Evolutionary conservation across 2,329 filamentous ascomycete species (phyloP).

Genomic region (Colletotrichum coccodes): DNA sequence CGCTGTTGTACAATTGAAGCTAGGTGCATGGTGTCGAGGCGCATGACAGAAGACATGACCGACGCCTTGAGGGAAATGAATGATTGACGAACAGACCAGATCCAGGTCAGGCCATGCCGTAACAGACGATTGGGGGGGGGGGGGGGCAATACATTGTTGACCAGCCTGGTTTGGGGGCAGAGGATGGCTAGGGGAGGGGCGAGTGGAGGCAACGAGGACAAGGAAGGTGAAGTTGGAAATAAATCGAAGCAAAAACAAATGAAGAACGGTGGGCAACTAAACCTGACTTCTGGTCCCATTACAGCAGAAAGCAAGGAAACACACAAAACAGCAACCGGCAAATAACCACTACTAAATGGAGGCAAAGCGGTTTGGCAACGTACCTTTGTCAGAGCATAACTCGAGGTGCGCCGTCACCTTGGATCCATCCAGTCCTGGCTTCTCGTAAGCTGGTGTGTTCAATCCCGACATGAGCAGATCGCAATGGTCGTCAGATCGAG

Average conservation of each 20-base stretch:
- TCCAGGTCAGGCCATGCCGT: background rate
- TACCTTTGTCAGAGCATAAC: slow-evolving; percentile 16
- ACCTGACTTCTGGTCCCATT: background rate
- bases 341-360: background rate
- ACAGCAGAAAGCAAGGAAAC: background rate
- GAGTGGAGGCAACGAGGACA: background rate
- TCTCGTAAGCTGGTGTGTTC: slow-evolving; percentile 33
- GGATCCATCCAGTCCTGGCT: slow-evolving; percentile 4
- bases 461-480: slow-evolving; percentile 49
- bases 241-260: background rate
- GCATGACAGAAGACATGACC: background rate
- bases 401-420: slow-evolving; percentile 5
- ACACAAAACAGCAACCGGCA: background rate
- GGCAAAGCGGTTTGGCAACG: background rate
- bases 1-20: background rate
- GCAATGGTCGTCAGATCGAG: slow-evolving; percentile 37
- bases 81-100: background rate
- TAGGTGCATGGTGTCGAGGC: background rate
- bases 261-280: background rate
- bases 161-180: background rate
- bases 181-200: background rate
- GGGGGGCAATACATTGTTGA: background rate
- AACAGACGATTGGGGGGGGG: background rate
- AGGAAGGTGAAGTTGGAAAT: background rate
- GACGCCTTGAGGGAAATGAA: background rate